Conservation (phyloP, 805 yeast genomes). For the Candida maris region DNA sequence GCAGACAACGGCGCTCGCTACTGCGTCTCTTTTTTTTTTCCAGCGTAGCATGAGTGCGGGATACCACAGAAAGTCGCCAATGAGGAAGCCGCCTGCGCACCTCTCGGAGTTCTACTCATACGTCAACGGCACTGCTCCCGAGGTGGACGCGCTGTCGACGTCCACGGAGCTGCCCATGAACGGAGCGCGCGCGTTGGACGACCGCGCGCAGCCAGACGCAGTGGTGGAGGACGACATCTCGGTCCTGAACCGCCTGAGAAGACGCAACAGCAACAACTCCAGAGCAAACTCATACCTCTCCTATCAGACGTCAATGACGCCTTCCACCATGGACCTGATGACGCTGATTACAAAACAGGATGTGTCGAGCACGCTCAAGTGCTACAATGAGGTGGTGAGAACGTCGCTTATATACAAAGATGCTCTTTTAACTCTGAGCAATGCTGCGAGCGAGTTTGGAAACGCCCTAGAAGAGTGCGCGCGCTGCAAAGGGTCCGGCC, state of each 20-base stretch:
- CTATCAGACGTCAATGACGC: constrained; percentile 43
- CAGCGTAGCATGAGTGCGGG: constrained; percentile 2
- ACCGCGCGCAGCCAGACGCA: neutral
- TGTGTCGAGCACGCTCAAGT: constrained; percentile 44
- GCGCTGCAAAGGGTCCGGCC: constrained; percentile 57
- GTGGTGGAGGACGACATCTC: constrained; percentile 1
- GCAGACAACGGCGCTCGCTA: constrained; percentile 5
- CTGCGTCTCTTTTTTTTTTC: too few species aligned
- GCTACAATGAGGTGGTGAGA: constrained; percentile 44
- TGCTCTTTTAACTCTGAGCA: constrained; percentile 45
- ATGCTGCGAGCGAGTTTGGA: constrained; percentile 70
- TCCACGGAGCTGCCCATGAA: neutral
- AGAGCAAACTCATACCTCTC: constrained; percentile 32
- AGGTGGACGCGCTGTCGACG: neutral
- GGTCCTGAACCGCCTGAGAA: constrained; percentile 5
- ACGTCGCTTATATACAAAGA: constrained; percentile 46
- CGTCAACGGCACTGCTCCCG: constrained; percentile 33
- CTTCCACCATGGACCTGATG: constrained; percentile 58
- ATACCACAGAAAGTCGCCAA: constrained; percentile 21
- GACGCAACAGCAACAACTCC: constrained; percentile 11
- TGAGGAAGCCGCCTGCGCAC: constrained; percentile 43
- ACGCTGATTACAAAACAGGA: constrained; percentile 59
- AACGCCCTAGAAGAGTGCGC: constrained; percentile 63
- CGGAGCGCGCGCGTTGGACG: neutral
- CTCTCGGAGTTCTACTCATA: constrained; percentile 57